Evolutionary conservation across 148 eudicot genomes (phyloP), one percentile per base, ranked within the genome.

Genomic region (Chenopodium formosanum): DNA sequence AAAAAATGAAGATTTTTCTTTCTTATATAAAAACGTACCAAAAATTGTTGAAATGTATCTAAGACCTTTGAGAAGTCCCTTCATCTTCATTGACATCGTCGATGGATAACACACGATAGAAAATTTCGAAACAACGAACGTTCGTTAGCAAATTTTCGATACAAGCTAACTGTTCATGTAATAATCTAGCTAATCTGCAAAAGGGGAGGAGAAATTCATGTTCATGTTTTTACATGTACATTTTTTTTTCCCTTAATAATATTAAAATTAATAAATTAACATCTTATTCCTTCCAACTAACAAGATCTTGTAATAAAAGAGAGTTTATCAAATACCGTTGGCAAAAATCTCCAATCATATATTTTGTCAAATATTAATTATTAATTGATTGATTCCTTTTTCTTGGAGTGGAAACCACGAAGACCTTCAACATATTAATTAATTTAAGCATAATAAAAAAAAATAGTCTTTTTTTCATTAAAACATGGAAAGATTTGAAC

Each of bases 31-130:
- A 40, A 47, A 48, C 40, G 23, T 74, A 74, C 77, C 76, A 48
- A 74, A 81, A 52, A 81, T 81, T 75, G 71, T 78, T 48, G 83
- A 75, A 81, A 81, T 81, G 79, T 81, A 81, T 67, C 83, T 53
- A 16, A 81, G 75, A 75, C 83, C 83, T 56, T 81, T 81, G 27
- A 81, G 75, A 67, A 81, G 79, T 16, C 83, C 83, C 56, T 81
- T 81, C 79, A 81, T 56, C 77, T 74, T 74, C 63, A 74, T 74
- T 47, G 77, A 74, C 77, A 74, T 74, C 22, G 16, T 73, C n/a
- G 25, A 25, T 17, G 62, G 22, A 14, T 17, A 0, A 52, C 22
- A 56, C 19, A 56, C 19, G 62, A 56, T 14, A 56, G 20, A 56
- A 56, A 56, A 56, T 56, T 17, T 56, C 62, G 20, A 56, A 17